These are phyloP conservation scores for Pythium pyrilobum DNA, from an alignment of 352 stramenopile species.

Conservation along the genomic window DNA sequence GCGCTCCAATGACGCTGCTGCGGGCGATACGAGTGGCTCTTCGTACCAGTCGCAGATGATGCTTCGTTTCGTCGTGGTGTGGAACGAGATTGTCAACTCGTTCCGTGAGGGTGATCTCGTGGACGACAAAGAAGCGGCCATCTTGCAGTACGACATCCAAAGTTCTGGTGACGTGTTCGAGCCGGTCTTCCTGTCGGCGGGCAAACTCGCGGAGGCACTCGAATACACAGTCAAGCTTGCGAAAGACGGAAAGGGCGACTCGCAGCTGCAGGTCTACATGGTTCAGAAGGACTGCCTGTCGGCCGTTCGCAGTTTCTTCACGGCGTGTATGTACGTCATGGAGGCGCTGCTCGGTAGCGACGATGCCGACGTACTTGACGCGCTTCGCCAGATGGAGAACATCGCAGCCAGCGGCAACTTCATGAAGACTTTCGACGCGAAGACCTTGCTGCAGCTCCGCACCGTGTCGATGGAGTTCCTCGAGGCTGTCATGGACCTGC, in stretches of 20 bases:
- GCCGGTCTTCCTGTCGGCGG: constrained; percentile 75
- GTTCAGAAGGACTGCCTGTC: constrained; percentile 41
- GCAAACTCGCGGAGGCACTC: constrained; percentile 61
- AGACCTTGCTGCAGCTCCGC: constrained; percentile 43
- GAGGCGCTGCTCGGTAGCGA: constrained; percentile 68
- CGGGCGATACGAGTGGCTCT: constrained; percentile 1
- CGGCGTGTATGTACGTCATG: constrained; percentile 59
- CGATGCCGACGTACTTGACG: constrained; percentile 47
- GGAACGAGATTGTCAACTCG: constrained; percentile 84
- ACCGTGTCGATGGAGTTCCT: constrained; percentile 74
- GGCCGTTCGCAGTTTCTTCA: constrained; percentile 57
- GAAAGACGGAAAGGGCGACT: constrained; percentile 79
- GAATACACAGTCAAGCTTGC: constrained; percentile 51
- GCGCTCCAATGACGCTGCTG: constrained; percentile 26
- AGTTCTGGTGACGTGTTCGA: constrained; percentile 60
- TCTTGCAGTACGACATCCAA: constrained; percentile 78
- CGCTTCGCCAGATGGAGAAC: constrained; percentile 51
- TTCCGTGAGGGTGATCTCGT: constrained; percentile 84
- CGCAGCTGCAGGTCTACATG: constrained; percentile 65
- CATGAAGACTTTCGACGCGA: constrained; percentile 49
- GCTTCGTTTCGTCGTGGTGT: constrained; percentile 80
- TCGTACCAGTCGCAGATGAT: constrained; percentile 34
- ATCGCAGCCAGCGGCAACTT: constrained; percentile 56
- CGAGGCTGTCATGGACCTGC: constrained; percentile 70
- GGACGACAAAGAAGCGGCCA: constrained; percentile 80